These are phyloP conservation scores for Candida michaelii DNA, from an alignment of 805 yeast genomes.

Conservation along the genomic window DNA sequence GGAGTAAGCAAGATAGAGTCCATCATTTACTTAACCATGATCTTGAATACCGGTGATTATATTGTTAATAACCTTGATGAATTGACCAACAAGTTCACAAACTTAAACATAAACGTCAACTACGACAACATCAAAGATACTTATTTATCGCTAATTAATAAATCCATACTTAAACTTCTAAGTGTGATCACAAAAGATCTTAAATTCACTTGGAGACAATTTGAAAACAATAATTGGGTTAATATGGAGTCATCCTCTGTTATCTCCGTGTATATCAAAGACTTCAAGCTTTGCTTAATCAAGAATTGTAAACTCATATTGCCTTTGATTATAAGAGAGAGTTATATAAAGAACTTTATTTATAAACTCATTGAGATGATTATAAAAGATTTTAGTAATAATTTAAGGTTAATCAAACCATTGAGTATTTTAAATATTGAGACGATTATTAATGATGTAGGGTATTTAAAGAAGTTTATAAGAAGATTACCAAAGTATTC, in stretches of 20 bases:
- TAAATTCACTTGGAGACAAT: slow-evolving; percentile 78
- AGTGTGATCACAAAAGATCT: slow-evolving; percentile 59
- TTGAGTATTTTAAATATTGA: slow-evolving; percentile 69
- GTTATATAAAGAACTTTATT: slow-evolving; percentile 70
- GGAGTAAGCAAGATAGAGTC: slow-evolving; percentile 55
- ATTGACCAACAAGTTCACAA: slow-evolving; percentile 59
- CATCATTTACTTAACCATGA: slow-evolving; percentile 62
- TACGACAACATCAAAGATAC: slow-evolving; percentile 58
- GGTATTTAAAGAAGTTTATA: slow-evolving; percentile 58
- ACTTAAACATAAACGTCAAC: slow-evolving; percentile 36
- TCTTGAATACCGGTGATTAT: slow-evolving; percentile 88
- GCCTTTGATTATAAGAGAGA: slow-evolving; percentile 62
- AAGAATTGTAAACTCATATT: slow-evolving; percentile 49
- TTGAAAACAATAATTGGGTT: slow-evolving; percentile 74
- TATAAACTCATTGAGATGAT: slow-evolving; percentile 73
- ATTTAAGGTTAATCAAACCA: slow-evolving; percentile 64
- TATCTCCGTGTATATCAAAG: slow-evolving; percentile 67
- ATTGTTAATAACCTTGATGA: slow-evolving; percentile 77
- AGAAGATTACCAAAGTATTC: slow-evolving; percentile 40
- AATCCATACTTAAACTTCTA: slow-evolving; percentile 55
- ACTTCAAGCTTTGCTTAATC: slow-evolving; percentile 49
- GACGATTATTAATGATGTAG: slow-evolving; percentile 75
- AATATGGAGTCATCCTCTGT: slow-evolving; percentile 63
- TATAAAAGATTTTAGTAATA: slow-evolving; percentile 53
- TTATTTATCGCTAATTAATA: slow-evolving; percentile 58